These are phyloP conservation scores for Chrysosporium queenslandicum DNA, from an alignment of 2,329 filamentous ascomycete species.

Conservation along the genomic window DNA sequence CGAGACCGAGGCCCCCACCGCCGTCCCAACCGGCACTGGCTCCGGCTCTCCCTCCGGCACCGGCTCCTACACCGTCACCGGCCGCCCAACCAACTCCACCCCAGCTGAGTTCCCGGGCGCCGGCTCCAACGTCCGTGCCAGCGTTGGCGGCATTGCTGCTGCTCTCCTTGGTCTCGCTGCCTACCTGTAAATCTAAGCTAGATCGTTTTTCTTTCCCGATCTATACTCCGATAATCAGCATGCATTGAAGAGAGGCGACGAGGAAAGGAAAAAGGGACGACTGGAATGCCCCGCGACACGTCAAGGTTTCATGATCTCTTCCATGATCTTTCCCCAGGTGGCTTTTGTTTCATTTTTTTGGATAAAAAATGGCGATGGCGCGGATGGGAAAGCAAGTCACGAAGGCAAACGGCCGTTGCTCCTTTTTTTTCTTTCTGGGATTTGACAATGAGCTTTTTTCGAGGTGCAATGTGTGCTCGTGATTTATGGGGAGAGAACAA, in stretches of 20 bases:
- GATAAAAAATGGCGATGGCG: background rate
- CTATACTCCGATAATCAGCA: background rate
- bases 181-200: conserved; percentile 38
- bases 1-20: background rate
- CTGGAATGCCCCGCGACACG: background rate
- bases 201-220: background rate
- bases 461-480: background rate
- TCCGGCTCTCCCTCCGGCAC: conserved; percentile 15
- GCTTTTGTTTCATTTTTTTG: background rate
- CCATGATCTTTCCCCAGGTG: background rate
- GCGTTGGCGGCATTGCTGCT: conserved; percentile 18
- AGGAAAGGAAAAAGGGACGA: no score
- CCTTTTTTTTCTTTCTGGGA: no score
- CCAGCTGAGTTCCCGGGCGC: conserved; percentile 17
- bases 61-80: conserved; percentile 13
- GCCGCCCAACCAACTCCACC: conserved; percentile 16
- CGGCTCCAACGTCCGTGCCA: conserved; percentile 14
- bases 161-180: conserved; percentile 23
- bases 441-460: background rate
- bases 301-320: background rate
- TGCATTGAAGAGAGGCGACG: background rate
- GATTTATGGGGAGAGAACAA: conserved; percentile 2
- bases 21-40: conserved; percentile 9
- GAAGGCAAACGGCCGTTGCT: background rate
- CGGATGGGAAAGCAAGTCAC: background rate